phyloP scores from a whole-genome alignment of 192 early-diverging fungal genomes.

The Coemansia guatemalensis region DNA sequence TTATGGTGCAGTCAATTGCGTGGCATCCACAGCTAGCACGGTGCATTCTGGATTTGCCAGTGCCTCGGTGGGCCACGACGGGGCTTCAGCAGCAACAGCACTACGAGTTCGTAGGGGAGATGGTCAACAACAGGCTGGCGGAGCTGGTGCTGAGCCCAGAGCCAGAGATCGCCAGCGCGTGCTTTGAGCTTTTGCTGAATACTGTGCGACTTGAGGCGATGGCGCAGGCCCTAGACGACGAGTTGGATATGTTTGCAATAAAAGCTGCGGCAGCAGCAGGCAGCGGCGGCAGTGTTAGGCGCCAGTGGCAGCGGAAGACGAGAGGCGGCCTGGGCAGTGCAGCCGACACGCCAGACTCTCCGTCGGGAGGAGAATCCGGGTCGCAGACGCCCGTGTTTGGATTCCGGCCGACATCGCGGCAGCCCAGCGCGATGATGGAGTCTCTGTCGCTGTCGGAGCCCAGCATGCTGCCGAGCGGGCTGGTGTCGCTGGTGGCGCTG shows the following conservation, averaged over 20 bases:
- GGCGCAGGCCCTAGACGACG: conserved; percentile 43
- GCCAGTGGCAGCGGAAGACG: conserved; percentile 11
- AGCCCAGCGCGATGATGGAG: conserved; percentile 1
- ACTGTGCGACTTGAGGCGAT: conserved; percentile 46
- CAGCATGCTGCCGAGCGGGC: conserved; percentile 44
- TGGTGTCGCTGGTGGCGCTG: conserved; percentile 38
- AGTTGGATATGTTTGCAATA: conserved; percentile 28
- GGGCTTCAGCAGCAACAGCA: neutral
- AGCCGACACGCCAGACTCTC: neutral
- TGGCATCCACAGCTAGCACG: conserved; percentile 54
- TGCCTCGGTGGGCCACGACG: conserved; percentile 17
- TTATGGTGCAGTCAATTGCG: conserved; percentile 43
- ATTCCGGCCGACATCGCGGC: conserved; percentile 16
- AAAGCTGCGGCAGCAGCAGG: neutral
- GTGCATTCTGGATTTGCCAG: conserved; percentile 35
- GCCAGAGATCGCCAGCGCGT: conserved; percentile 29
- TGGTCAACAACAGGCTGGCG: conserved; percentile 28
- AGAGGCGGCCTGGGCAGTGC: conserved; percentile 2
- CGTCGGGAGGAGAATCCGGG: conserved; percentile 38
- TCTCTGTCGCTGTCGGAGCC: conserved; percentile 14
- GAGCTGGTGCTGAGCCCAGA: conserved; percentile 47
- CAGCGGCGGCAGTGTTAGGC: neutral
- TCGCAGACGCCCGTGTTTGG: conserved; percentile 42
- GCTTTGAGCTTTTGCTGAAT: conserved; percentile 49
- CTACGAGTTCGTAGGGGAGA: conserved; percentile 23